Evolutionary conservation across 2,329 filamentous ascomycete species (phyloP).

Genomic region (Scedosporium dehoogii): DNA sequence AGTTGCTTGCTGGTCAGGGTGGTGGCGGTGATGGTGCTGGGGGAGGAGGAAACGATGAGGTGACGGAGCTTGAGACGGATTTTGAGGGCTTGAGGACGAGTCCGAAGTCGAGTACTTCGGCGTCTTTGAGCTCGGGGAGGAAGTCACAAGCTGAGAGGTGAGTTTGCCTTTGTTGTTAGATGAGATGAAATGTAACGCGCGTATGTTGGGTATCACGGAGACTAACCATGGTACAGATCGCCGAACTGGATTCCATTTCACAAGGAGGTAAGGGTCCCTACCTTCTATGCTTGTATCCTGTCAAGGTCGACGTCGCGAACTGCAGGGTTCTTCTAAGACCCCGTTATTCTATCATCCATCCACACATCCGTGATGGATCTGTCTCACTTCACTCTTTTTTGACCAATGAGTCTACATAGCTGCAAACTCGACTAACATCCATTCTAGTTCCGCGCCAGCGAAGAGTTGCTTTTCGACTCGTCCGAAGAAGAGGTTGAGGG

Average conservation of each 20-base stretch:
- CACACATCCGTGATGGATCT: no score
- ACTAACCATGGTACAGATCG: background rate
- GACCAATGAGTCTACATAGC: no score
- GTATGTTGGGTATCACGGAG: background rate
- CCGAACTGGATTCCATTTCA: constrained; percentile 40
- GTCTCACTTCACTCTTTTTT: no score
- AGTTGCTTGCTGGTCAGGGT: constrained; percentile 13
- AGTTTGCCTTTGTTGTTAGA: constrained; percentile 1
- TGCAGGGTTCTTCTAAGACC: no score
- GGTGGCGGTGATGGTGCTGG: constrained; percentile 9
- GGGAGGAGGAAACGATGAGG: constrained; percentile 32
- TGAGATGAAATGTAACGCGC: background rate
- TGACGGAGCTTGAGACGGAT: constrained; percentile 46
- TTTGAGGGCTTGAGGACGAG: constrained; percentile 45
- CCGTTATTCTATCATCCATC: no score
- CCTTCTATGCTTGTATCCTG: background rate
- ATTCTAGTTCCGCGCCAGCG: constrained; percentile 37
- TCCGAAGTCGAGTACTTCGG: constrained; percentile 31
- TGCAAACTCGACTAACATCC: background rate
- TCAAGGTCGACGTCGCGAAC: no score
- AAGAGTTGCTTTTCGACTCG: constrained; percentile 39
- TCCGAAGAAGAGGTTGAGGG: constrained; percentile 45
- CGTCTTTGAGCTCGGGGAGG: constrained; percentile 14
- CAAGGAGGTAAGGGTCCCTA: constrained; percentile 32
- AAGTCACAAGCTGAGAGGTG: constrained; percentile 19